These are phyloP conservation scores for Camellia granthamiana DNA, from an alignment of 148 eudicot genomes.

Conservation along the genomic window DNA sequence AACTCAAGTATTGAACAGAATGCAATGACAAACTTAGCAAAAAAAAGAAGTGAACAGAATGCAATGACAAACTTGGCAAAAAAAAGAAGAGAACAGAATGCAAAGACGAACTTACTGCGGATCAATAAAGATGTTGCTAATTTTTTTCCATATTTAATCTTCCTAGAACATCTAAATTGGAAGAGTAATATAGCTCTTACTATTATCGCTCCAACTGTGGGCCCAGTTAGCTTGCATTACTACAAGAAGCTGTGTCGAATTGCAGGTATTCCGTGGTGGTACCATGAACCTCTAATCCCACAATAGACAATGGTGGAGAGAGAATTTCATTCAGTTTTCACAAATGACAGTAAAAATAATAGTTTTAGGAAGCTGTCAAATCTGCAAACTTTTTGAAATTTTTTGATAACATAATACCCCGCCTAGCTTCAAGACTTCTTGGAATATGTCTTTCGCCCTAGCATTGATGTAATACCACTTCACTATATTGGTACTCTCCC, in stretches of 20 bases:
- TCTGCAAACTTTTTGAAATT: not conserved
- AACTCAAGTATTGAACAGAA: not conserved
- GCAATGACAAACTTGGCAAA: slow-evolving; percentile 7
- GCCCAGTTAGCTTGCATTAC: not conserved
- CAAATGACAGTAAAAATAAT: not conserved
- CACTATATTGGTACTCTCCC: not conserved
- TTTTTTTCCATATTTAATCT: not conserved
- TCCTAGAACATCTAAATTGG: not conserved
- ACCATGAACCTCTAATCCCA: not conserved
- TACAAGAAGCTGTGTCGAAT: not conserved
- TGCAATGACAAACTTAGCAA: not conserved
- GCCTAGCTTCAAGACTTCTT: not conserved
- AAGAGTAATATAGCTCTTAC: not conserved
- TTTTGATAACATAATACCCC: not conserved
- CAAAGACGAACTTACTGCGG: slow-evolving; percentile 5
- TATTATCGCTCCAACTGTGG: not conserved
- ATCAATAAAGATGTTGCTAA: slow-evolving; percentile 2
- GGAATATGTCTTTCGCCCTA: not conserved
- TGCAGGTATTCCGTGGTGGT: not conserved
- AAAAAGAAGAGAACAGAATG: not conserved
- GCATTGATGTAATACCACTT: not conserved
- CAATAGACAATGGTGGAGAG: slow-evolving; percentile 2
- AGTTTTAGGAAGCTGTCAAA: not conserved
- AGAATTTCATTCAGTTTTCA: slow-evolving; percentile 5
- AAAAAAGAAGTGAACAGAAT: not conserved